Conservation (phyloP, 106 monocot species). For the Dendrobium nobile region DNA sequence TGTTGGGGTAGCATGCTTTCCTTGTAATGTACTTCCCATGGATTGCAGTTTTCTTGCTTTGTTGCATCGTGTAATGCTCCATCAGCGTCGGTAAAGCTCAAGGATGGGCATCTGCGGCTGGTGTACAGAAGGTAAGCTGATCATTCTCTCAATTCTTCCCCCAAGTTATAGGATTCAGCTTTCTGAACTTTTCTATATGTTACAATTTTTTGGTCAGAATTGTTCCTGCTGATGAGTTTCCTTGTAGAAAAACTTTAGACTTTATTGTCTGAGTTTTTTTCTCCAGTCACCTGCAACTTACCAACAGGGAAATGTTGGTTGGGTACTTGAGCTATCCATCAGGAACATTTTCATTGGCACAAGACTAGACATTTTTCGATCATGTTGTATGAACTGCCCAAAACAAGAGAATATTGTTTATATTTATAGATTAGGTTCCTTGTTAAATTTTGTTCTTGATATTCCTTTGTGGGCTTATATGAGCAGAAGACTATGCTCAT, state of each 20-base stretch:
- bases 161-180: background rate
- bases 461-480: background rate
- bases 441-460: background rate
- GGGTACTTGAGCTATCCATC: background rate
- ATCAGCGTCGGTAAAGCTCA: background rate
- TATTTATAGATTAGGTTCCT: constrained; percentile 1
- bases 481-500: no score
- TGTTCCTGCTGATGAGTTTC: background rate
- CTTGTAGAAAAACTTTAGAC: background rate
- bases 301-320: background rate
- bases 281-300: background rate
- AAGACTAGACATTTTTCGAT: background rate
- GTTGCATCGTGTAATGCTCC: background rate
- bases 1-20: background rate
- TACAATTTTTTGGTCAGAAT: background rate
- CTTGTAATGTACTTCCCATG: background rate
- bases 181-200: background rate
- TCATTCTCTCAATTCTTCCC: background rate
- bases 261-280: background rate
- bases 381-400: constrained; percentile 3
- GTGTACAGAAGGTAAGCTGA: background rate
- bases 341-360: background rate
- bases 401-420: background rate
- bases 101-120: background rate
- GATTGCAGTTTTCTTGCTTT: background rate